A percentile compares a stretch with the other conserved stretches of the same genome.
phyloP scores from a whole-genome alignment of 78 protist species.

The Isochrysis galbana region DNA sequence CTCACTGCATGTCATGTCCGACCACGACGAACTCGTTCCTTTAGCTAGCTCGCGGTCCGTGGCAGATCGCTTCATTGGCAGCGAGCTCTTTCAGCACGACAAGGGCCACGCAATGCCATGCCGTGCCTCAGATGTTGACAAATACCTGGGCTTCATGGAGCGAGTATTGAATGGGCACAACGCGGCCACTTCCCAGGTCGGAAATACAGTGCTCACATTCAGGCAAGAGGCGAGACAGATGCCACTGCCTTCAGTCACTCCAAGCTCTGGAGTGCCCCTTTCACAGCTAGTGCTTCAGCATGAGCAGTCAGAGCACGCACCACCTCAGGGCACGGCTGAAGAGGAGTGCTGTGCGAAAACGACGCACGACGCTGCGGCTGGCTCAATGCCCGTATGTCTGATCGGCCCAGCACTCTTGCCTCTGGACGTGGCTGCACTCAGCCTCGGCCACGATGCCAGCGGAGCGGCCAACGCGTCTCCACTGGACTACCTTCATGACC shows the following conservation, averaged over 20 bases:
- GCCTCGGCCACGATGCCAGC: background rate
- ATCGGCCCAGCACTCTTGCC: too few species aligned
- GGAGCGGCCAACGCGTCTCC: background rate
- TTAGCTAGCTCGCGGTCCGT: background rate
- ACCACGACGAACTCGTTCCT: background rate
- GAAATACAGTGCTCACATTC: too few species aligned
- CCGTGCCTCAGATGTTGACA: background rate
- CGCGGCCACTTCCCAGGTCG: background rate
- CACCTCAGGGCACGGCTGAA: background rate
- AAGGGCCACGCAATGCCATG: slow-evolving; percentile 14
- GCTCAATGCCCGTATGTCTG: background rate
- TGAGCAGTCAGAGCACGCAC: background rate
- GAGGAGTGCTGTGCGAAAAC: background rate
- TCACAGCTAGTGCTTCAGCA: background rate
- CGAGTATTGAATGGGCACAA: background rate
- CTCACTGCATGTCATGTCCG: background rate
- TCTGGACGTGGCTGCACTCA: too few species aligned
- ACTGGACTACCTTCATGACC: background rate
- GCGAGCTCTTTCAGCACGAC: background rate
- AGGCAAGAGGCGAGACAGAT: too few species aligned
- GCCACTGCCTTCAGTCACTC: too few species aligned
- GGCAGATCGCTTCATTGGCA: background rate
- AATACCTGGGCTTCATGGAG: background rate
- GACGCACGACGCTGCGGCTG: background rate
- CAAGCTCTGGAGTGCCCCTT: too few species aligned